A percentile compares a stretch with the other conserved stretches of the same genome.
These are phyloP conservation scores for Mrakia blollopis DNA, from an alignment of 768 basidiomycete genomes.

Conservation along the genomic window DNA sequence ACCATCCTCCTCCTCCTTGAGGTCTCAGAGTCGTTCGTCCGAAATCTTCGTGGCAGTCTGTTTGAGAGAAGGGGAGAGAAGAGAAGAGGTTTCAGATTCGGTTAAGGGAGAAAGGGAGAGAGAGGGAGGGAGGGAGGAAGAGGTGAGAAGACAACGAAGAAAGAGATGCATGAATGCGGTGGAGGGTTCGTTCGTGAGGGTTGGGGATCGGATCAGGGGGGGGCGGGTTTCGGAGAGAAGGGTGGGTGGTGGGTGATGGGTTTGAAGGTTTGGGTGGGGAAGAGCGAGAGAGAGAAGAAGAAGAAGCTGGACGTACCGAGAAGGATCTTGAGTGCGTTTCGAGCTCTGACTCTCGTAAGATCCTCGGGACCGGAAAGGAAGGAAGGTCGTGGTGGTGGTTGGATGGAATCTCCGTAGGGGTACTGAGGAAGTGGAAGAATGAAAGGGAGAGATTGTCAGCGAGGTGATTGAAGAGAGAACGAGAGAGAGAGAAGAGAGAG, in stretches of 20 bases:
- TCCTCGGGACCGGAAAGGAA: slow-evolving; percentile 57
- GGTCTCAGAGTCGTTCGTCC: slow-evolving; percentile 21
- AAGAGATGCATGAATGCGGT: background rate
- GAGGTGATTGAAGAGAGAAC: no score
- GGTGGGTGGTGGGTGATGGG: no score
- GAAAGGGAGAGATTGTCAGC: background rate
- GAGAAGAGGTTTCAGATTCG: background rate
- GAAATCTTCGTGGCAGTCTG: slow-evolving; percentile 32
- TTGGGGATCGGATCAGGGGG: no score
- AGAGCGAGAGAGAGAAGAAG: background rate
- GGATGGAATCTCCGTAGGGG: slow-evolving; percentile 64
- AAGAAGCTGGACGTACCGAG: slow-evolving; percentile 47
- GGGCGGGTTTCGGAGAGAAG: no score
- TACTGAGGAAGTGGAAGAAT: slow-evolving; percentile 45
- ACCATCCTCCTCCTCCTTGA: slow-evolving; percentile 15
- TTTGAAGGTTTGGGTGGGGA: no score
- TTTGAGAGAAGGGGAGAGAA: background rate
- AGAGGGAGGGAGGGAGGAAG: background rate
- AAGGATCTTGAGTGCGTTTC: slow-evolving; percentile 89
- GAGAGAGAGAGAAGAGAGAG: background rate
- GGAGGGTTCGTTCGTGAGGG: no score
- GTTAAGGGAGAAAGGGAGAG: background rate
- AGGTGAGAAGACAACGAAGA: background rate
- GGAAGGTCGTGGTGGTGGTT: slow-evolving; percentile 53
- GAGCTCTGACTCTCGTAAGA: slow-evolving; percentile 78